These are phyloP conservation scores for Geotrichum histeridarum DNA, from an alignment of 1,139 yeast genomes.

Conservation along the genomic window DNA sequence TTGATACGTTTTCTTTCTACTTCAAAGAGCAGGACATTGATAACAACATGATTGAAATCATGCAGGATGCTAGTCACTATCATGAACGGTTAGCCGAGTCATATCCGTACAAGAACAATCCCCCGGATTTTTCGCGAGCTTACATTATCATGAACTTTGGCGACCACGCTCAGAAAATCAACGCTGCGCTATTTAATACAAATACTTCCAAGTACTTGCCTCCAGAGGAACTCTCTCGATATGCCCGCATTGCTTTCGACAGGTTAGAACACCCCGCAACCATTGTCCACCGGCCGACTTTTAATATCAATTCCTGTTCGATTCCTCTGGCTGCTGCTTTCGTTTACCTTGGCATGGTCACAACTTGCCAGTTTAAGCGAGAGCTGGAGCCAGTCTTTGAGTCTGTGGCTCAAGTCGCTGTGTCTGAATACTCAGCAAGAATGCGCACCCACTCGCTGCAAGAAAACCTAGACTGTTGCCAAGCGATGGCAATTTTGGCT, in stretches of 20 bases:
- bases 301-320: constrained; percentile 35
- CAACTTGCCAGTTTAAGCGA: neutral
- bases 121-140: neutral
- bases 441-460: constrained; percentile 18
- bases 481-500: constrained; percentile 2
- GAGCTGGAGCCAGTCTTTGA: constrained; percentile 9
- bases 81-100: neutral
- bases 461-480: constrained; percentile 1
- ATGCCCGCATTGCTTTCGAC: constrained; percentile 22
- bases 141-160: neutral
- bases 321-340: constrained; percentile 37
- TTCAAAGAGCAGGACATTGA: constrained; percentile 1
- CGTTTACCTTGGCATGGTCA: constrained; percentile 41
- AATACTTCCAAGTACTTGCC: neutral
- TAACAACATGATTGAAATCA: constrained; percentile 6
- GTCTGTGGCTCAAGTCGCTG: constrained; percentile 7
- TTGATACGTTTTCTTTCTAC: constrained; percentile 7
- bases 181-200: neutral
- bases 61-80: constrained; percentile 7
- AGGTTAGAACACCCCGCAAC: constrained; percentile 23
- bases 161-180: neutral
- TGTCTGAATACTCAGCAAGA: neutral
- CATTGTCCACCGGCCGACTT: constrained; percentile 41
- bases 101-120: neutral
- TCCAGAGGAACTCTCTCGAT: neutral